Base-by-base conservation (phyloP, 805 yeast genomes). In the Barnettozyma vustinii region DNA sequence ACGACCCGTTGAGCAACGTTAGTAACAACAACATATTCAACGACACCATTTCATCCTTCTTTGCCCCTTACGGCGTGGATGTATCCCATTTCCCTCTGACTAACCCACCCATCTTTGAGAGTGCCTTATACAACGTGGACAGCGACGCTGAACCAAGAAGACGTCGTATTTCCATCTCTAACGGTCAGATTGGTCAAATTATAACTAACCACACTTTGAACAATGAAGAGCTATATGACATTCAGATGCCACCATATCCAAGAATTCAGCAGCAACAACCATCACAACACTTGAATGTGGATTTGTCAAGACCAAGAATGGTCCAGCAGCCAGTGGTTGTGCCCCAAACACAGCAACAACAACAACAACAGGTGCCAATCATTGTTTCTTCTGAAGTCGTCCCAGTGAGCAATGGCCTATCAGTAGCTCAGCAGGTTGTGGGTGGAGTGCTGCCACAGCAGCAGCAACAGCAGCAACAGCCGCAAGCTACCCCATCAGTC, bases 111-210 rank as follows among this genome's bases (percentile, higher is more conserved):
- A 72, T 72, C 32, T 72, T 72, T 49, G 74, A 72, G 48, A 67
- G 69, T 51, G 64, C 84, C 62, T 52, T 71, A 33, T 52, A 44
- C 21, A 46, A 33, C 15, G 49, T 40, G 7, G 46, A 59, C 60
- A 64, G 63, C 32, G 68, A 66, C 61, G 62, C 27, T 48, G 57
- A 59, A 47, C 70, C 59, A 7, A 61, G 70, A 42, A 70, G 84
- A 60, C 72, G 94, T 62, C 75, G 95, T 61, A 81, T 86, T 2
- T 85, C 94, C 40, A 86, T 86, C 46, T 84, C 92, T 10, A 86
- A 86, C 66, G 95, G 95, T 59, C 95, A 86, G 60, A 86, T 86
- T 55, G 87, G 90, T 43, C 95, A 86, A 60, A 76, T 86, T 33
- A 75, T 79, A 5, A 74, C 71, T 44, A 70, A 66, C 42, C 54